phyloP scores from a whole-genome alignment of 495 filamentous ascomycete genomes.

The Sphaerosporella brunnea region DNA sequence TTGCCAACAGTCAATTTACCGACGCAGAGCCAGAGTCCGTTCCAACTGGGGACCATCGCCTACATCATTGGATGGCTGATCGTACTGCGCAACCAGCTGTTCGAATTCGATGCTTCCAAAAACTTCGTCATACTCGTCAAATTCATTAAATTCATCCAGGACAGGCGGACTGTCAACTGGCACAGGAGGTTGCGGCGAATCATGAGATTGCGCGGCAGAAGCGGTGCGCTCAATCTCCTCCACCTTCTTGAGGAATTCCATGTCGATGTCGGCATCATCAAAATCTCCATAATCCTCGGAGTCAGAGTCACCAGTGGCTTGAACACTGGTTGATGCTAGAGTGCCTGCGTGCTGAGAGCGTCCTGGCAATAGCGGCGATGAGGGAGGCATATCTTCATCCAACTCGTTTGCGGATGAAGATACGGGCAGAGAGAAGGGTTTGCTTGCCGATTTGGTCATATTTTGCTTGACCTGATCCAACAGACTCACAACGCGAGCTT shows the following conservation, averaged over 20 bases:
- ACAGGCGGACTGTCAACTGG: not conserved
- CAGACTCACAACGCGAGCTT: slow-evolving; percentile 26
- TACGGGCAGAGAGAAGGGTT: slow-evolving; percentile 36
- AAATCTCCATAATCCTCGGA: slow-evolving; percentile 30
- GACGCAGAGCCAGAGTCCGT: not conserved
- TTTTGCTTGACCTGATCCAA: slow-evolving; percentile 52
- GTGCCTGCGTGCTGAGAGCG: not conserved
- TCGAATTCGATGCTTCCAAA: slow-evolving; percentile 39
- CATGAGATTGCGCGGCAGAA: not conserved
- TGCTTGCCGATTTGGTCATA: slow-evolving; percentile 21
- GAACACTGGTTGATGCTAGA: not conserved
- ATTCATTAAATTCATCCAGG: slow-evolving; percentile 30
- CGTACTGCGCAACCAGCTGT: slow-evolving; percentile 37
- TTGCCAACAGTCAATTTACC: not conserved
- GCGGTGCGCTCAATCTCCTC: slow-evolving; percentile 20
- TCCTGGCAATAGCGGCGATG: not conserved
- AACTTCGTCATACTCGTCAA: slow-evolving; percentile 36
- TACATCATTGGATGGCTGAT: slow-evolving; percentile 23
- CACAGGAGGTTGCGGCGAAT: not conserved
- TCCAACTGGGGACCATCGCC: slow-evolving; percentile 13
- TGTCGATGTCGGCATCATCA: slow-evolving; percentile 39
- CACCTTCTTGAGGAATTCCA: slow-evolving; percentile 35
- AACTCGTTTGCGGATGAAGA: slow-evolving; percentile 35
- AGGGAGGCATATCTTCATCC: not conserved
- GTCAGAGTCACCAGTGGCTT: not conserved